Evolutionary conservation across 176 grass and related monocot species (phyloP).

Genomic region (Metroxylon sagu): DNA sequence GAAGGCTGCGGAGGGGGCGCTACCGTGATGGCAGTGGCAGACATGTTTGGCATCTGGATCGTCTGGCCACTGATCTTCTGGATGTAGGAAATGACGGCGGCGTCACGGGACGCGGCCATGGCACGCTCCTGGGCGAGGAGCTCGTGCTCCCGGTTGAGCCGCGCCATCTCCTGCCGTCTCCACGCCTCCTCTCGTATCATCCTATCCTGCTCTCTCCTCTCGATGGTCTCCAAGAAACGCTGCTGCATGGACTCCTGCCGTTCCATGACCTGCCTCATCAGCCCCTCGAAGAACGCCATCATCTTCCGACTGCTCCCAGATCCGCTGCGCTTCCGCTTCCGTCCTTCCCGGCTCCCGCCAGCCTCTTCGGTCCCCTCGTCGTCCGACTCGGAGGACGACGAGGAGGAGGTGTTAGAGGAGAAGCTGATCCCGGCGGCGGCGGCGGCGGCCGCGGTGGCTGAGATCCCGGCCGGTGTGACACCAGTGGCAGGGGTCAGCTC

Average conservation of each 20-base stretch:
- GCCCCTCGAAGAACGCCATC: constrained; percentile 83
- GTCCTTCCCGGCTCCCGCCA: constrained; percentile 15
- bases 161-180: constrained; percentile 84
- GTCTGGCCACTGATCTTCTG: constrained; percentile 92
- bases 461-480: constrained; percentile 9
- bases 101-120: constrained; percentile 82
- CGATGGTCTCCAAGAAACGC: constrained; percentile 76
- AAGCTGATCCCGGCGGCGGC: constrained; percentile 51
- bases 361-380: constrained; percentile 63
- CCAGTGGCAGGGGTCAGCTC: neutral
- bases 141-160: constrained; percentile 79
- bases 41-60: constrained; percentile 49
- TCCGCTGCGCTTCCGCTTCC: neutral
- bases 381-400: constrained; percentile 62
- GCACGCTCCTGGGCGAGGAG: constrained; percentile 72
- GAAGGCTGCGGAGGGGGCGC: neutral
- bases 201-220: constrained; percentile 88
- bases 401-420: constrained; percentile 69
- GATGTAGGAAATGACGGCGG: constrained; percentile 79
- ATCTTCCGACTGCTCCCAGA: constrained; percentile 41
- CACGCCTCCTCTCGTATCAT: constrained; percentile 98
- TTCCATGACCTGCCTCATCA: constrained; percentile 92
- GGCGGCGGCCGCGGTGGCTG: constrained; percentile 12
- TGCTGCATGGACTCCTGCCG: constrained; percentile 96
- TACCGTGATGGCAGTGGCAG: constrained; percentile 22